Percentiles rank a stretch among this genome's conserved stretches.
Evolutionary conservation across 139 green algal species (phyloP).

Genomic region (Microglena sp.): DNA sequence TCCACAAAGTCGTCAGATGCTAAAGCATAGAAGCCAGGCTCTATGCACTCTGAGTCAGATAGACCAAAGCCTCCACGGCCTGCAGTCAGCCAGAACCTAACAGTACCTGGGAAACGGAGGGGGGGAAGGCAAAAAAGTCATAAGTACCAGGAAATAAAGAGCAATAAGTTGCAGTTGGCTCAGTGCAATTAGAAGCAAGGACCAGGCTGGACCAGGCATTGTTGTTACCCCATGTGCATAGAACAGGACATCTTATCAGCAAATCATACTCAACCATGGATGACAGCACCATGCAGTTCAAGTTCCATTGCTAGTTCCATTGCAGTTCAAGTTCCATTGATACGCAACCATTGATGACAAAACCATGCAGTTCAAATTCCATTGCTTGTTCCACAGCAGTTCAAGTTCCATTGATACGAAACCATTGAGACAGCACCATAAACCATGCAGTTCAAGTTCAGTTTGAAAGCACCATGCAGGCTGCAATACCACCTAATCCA

Average conservation of each 20-base stretch:
- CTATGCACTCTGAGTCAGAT: conserved; percentile 18
- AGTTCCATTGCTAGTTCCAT: not conserved
- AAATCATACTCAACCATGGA: not conserved
- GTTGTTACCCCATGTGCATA: not conserved
- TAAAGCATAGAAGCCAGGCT: conserved; percentile 55
- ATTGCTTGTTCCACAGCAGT: not conserved
- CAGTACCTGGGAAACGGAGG: conserved; percentile 9
- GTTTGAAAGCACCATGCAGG: no score
- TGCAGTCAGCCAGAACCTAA: conserved; percentile 59
- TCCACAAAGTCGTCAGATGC: conserved; percentile 22
- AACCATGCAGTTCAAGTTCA: not conserved
- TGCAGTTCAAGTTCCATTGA: not conserved
- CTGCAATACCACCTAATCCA: no score
- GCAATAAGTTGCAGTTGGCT: no score
- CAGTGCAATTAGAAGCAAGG: not conserved
- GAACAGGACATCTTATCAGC: no score
- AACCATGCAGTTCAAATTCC: not conserved
- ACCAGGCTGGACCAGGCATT: not conserved
- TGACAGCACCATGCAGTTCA: not conserved
- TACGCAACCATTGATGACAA: not conserved
- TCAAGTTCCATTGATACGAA: not conserved
- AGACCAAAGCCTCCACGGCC: conserved; percentile 58
- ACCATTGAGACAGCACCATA: not conserved
- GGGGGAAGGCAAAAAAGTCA: not conserved
- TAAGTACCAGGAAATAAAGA: no score